phyloP scores from a whole-genome alignment of 2,329 filamentous ascomycete species.

The Pseudocercospora fijiensis region DNA sequence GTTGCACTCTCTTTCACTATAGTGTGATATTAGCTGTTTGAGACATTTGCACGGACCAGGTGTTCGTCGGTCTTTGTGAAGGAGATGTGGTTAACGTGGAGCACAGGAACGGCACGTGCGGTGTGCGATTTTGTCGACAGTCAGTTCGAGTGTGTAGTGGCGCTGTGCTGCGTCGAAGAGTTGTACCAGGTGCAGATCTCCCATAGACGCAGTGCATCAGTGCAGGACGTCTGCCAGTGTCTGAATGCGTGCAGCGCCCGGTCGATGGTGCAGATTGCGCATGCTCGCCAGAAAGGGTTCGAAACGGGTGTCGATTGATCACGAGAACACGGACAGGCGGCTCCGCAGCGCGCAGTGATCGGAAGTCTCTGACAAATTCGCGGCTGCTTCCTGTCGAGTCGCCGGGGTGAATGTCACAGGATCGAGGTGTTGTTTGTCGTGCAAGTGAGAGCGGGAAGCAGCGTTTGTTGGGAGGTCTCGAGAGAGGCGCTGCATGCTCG shows the following conservation, averaged over 20 bases:
- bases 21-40: slow-evolving; percentile 14
- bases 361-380: slow-evolving; percentile 24
- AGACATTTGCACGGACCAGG: slow-evolving; percentile 32
- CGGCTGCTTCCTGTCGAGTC: slow-evolving; percentile 9
- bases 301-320: slow-evolving; percentile 15
- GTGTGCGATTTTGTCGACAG: slow-evolving; percentile 21
- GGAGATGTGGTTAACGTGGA: slow-evolving; percentile 23
- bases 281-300: background rate
- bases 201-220: slow-evolving; percentile 19
- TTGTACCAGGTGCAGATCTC: slow-evolving; percentile 20
- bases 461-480: slow-evolving; percentile 20
- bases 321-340: slow-evolving; percentile 16
- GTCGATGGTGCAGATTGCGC: slow-evolving; percentile 10
- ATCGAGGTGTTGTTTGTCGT: slow-evolving; percentile 16
- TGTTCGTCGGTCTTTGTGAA: slow-evolving; percentile 23
- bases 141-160: slow-evolving; percentile 7
- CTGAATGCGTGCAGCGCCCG: slow-evolving; percentile 15
- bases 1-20: background rate
- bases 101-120: slow-evolving; percentile 31
- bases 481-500: slow-evolving; percentile 16
- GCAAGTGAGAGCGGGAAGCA: slow-evolving; percentile 19
- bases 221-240: slow-evolving; percentile 12
- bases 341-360: slow-evolving; percentile 14
- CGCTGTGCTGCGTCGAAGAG: background rate
- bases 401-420: slow-evolving; percentile 16